Evolutionary conservation across 441 rosid genomes (phyloP), one percentile per base, ranked within the genome.

Genomic region (Erodium trifolium): DNA sequence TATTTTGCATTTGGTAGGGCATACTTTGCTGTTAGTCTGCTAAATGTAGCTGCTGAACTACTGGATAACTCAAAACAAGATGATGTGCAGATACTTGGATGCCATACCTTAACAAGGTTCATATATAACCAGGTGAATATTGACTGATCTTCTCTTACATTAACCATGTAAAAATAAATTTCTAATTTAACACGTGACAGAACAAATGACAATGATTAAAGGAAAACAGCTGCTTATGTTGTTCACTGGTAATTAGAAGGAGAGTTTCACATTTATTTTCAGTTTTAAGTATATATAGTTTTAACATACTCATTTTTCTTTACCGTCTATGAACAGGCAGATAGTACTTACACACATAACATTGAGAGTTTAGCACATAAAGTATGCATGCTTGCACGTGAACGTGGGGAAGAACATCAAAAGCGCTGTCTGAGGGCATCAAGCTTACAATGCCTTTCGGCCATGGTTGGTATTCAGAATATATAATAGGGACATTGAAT

Each of bases 371-470:
- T 87, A 75, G 92, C 84, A 7, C 86, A 70, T 55, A 87, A 82
- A 84, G 83, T 88, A 13, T 88, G 99, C 77, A 75, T 81, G 64
- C 72, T 95, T 81, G 93, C 95, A 72, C 74, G 75, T n/a, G 87
- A 82, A 71, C 78, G 69, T 27, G 89, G 86, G 72, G 83, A 80
- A 5, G 92, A 86, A 69, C 79, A 75, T 73, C 77, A 76, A 16
- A 80, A 67, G 12, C 73, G 67, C 69, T 67, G 79, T 70, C 75
- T 90, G 72, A 85, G 92, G 76, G 96, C 97, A 63, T 83, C 92
- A 64, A 86, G 96, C 76, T 77, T 95, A 82, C 96, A 95, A 72
- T 95, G 99, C 77, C 92, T 95, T 69, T 88, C 98, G 73, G 96
- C 96, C 47, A 88, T 95, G 97, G 99, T 95, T 66, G 31, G 11